Evolutionary conservation across 805 yeast species (phyloP).

Genomic region (Wickerhamomyces strasburgensis): DNA sequence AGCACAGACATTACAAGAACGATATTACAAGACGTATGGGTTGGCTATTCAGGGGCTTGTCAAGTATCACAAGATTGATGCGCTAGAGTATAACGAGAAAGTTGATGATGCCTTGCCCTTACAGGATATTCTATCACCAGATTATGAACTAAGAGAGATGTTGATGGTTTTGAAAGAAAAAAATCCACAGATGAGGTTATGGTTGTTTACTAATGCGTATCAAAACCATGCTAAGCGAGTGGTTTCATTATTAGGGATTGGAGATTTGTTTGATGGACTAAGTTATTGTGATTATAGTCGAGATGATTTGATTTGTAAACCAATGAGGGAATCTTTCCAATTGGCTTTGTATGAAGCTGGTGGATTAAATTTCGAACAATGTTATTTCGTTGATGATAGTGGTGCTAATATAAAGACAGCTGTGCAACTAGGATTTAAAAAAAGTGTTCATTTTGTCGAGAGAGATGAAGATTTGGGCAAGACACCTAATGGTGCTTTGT

Average conservation of each 20-base stretch:
- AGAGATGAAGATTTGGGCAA: slow-evolving; percentile 44
- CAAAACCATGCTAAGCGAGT: slow-evolving; percentile 85
- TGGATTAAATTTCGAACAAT: slow-evolving; percentile 40
- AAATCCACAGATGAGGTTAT: slow-evolving; percentile 63
- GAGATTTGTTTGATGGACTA: slow-evolving; percentile 91
- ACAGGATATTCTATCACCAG: slow-evolving; percentile 68
- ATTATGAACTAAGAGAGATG: slow-evolving; percentile 47
- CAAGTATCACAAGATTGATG: slow-evolving; percentile 63
- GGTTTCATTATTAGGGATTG: slow-evolving; percentile 73
- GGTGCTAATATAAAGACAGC: slow-evolving; percentile 77
- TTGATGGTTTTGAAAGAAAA: slow-evolving; percentile 36
- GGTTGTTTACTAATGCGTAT: slow-evolving; percentile 96
- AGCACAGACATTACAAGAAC: slow-evolving; percentile 65
- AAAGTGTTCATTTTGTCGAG: slow-evolving; percentile 73
- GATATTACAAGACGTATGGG: slow-evolving; percentile 84
- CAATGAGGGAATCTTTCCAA: slow-evolving; percentile 67
- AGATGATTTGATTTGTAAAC: slow-evolving; percentile 78
- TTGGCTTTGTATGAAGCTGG: slow-evolving; percentile 65
- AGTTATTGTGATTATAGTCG: slow-evolving; percentile 79
- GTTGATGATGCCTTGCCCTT: slow-evolving; percentile 93
- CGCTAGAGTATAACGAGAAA: slow-evolving; percentile 77
- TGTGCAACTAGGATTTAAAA: slow-evolving; percentile 61
- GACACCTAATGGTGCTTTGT: slow-evolving; percentile 39
- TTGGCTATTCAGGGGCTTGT: slow-evolving; percentile 88
- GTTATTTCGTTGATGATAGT: slow-evolving; percentile 86